A percentile compares a stretch with the other conserved stretches of the same genome.
These are phyloP conservation scores for Exophiala lecanii-corni DNA, from an alignment of 2,329 filamentous ascomycete species.

Conservation along the genomic window DNA sequence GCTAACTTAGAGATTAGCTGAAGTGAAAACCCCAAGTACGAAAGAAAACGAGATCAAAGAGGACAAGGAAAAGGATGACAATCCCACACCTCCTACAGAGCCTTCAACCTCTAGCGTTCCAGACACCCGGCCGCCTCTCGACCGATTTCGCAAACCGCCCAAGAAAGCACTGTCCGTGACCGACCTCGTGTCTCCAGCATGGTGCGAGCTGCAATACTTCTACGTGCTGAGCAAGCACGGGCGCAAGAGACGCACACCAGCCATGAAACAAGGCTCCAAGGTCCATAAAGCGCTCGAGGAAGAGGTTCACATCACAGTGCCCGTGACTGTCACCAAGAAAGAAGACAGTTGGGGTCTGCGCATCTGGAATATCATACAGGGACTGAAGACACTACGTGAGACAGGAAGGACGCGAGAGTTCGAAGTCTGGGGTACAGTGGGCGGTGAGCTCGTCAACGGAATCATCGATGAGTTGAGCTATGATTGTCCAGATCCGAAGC, in stretches of 20 bases:
- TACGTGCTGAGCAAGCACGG: conserved; percentile 78
- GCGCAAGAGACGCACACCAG: conserved; percentile 66
- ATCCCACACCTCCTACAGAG: conserved; percentile 11
- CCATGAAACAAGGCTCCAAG: conserved; percentile 76
- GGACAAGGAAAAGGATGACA: conserved; percentile 10
- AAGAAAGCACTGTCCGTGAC: conserved; percentile 79
- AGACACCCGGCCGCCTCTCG: conserved; percentile 60
- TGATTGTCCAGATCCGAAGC: conserved; percentile 66
- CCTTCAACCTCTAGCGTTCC: conserved; percentile 11
- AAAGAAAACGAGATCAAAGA: conserved; percentile 4
- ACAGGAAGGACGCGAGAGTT: conserved; percentile 70
- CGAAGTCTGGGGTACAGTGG: conserved; percentile 78
- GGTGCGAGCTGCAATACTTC: conserved; percentile 94
- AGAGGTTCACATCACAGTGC: conserved; percentile 73
- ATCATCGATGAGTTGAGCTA: conserved; percentile 83
- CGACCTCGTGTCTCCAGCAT: conserved; percentile 81
- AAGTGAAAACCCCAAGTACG: conserved; percentile 10
- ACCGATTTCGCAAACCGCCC: conserved; percentile 72
- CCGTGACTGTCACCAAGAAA: conserved; percentile 64
- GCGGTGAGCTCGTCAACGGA: conserved; percentile 80
- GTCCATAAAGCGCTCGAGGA: conserved; percentile 83
- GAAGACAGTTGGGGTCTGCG: conserved; percentile 79
- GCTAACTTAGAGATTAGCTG: conserved; percentile 27
- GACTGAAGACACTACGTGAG: conserved; percentile 67
- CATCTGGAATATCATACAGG: conserved; percentile 89